Base-by-base conservation (phyloP, 1,139 yeast genomes). In the Wickerhamomyces sp. region DNA sequence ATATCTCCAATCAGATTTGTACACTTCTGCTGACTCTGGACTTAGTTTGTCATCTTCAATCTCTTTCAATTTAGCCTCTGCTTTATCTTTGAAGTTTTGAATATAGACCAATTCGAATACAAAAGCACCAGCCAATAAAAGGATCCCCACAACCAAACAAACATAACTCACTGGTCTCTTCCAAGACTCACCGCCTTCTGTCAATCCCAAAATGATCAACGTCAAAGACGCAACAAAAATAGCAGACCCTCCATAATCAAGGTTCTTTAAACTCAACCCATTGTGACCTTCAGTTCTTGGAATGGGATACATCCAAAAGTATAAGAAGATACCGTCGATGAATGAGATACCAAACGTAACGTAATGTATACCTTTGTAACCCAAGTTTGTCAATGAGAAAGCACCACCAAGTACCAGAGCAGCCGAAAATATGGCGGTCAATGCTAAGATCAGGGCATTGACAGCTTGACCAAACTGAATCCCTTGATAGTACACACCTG, bases 331-430 rank as follows among this genome's bases (percentile, higher is more conserved):
- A 9, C 45, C 30, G 7, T 41, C 25, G 4, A 46, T 0, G 33
- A 37, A n/a, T 37, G 36, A 28, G 31, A 40, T 29, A 2, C 46
- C 64, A 46, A 57, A 58, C 0, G 54, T 43, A 31, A 59, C 47
- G 28, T 50, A 62, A 31, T 55, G 59, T 12, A 59, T 41, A 2
- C 57, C 57, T 31, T 47, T 46, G 35, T 60, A 61, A 0, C 68
- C 68, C 29, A 58, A 42, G 3, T 19, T 14, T 1, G 63, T 46
- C 18, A 35, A 35, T 3, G 55, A 43, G 32, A 63, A 62, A 1
- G 62, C 68, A 30, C 67, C 68, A 10, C 68, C 67, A 6, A 62
- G 18, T 8, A 63, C 30, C 8, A 51, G 35, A 4, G 67, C 68
- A 11, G 57, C 4, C 3, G 66, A 64, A 12, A 51, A 40, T 15